These are phyloP conservation scores for Corylus americana DNA, from an alignment of 306 rosid species.

Conservation along the genomic window DNA sequence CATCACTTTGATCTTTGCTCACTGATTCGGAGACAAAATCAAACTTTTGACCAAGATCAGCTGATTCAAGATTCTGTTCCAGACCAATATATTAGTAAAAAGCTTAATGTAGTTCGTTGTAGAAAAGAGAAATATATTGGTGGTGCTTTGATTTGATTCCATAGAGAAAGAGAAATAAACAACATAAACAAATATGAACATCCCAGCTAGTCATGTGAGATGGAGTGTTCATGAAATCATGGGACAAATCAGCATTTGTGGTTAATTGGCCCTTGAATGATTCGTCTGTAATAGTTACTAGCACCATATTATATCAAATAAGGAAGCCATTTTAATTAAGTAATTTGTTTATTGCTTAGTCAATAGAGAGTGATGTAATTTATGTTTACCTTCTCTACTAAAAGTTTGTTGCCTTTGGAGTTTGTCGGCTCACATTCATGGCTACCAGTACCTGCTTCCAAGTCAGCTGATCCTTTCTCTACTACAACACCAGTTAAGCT, in stretches of 20 bases:
- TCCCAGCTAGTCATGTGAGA: background rate
- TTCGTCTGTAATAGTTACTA: background rate
- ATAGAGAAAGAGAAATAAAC: conserved; percentile 4
- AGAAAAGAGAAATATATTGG: background rate
- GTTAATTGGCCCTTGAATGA: background rate
- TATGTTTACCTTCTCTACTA: conserved; percentile 24
- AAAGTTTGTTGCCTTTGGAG: conserved; percentile 7
- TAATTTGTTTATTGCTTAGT: background rate
- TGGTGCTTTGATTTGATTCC: background rate
- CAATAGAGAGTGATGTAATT: background rate
- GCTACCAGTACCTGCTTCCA: conserved; percentile 4
- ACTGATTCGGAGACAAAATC: conserved; percentile 1
- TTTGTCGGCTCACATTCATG: conserved; percentile 5
- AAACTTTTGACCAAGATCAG: conserved; percentile 1
- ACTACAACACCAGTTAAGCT: background rate
- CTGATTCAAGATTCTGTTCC: conserved; percentile 22
- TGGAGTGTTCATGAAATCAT: background rate
- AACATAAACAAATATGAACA: background rate
- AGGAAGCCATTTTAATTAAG: background rate
- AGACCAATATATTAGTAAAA: conserved; percentile 5
- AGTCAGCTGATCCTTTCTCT: conserved; percentile 21
- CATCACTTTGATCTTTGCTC: conserved; percentile 14
- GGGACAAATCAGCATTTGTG: background rate
- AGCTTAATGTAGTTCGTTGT: background rate
- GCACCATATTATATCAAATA: background rate